Evolutionary conservation across 2,329 filamentous ascomycete species (phyloP).

Genomic region (Bisporella sp.): DNA sequence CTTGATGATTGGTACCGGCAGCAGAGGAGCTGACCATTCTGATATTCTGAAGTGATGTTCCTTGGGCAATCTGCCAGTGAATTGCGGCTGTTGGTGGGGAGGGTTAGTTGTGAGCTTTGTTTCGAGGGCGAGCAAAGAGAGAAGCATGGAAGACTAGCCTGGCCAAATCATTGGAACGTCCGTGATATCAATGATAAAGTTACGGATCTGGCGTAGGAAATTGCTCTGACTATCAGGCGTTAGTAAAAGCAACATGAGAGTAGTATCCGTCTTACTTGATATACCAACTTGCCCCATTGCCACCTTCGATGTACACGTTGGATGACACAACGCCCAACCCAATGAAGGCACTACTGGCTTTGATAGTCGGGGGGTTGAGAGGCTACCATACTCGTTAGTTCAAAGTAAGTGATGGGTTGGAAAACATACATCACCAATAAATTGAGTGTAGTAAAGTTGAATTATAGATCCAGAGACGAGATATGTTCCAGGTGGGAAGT

Average conservation of each 20-base stretch:
- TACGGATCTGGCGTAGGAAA: constrained; percentile 57
- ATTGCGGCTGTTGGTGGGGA: constrained; percentile 18
- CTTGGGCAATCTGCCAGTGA: constrained; percentile 48
- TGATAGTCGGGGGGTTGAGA: constrained; percentile 61
- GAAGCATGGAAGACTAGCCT: no score
- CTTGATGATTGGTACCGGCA: constrained; percentile 42
- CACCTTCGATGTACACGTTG: neutral
- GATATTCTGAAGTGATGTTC: constrained; percentile 55
- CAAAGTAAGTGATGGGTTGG: constrained; percentile 37
- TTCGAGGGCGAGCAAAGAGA: no score
- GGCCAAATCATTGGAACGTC: no score
- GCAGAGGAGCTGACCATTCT: constrained; percentile 47
- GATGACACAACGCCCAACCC: constrained; percentile 84
- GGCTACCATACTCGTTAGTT: constrained; percentile 20
- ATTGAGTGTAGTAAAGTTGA: constrained; percentile 53
- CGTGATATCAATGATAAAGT: constrained; percentile 51
- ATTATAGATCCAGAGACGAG: constrained; percentile 73
- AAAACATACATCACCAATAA: constrained; percentile 59
- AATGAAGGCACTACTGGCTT: constrained; percentile 60
- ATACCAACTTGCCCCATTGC: constrained; percentile 1
- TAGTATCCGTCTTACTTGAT: constrained; percentile 33
- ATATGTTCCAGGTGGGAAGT: constrained; percentile 84
- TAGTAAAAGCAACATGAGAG: neutral
- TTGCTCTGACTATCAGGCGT: constrained; percentile 31
- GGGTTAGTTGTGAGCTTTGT: constrained; percentile 35